phyloP scores from a whole-genome alignment of 768 basidiomycete genomes.

The Glaciozyma martinii region DNA sequence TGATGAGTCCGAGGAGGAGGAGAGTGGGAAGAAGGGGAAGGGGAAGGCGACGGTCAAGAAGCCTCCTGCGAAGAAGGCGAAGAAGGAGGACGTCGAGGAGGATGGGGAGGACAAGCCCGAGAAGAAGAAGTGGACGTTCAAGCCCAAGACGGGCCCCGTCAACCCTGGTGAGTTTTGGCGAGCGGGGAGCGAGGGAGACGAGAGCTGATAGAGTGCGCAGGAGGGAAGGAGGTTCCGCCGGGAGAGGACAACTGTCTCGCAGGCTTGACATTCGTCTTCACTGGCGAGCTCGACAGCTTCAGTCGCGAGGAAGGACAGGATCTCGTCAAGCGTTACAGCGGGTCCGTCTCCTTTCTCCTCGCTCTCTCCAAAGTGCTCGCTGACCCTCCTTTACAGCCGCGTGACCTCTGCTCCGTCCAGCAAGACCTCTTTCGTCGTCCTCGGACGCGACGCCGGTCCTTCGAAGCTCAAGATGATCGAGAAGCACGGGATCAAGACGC shows the following conservation, averaged over 20 bases:
- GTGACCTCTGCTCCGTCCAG: conserved; percentile 80
- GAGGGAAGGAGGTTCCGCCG: conserved; percentile 63
- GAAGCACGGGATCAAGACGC: conserved; percentile 63
- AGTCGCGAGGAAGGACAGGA: conserved; percentile 79
- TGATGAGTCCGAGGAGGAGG: not conserved
- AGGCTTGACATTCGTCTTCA: conserved; percentile 88
- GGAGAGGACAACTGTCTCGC: conserved; percentile 64
- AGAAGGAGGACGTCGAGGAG: not conserved
- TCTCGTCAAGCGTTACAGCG: conserved; percentile 84
- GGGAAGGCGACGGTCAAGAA: conserved; percentile 1
- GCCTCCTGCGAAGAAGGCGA: not conserved
- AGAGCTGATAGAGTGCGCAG: conserved; percentile 35
- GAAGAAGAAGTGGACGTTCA: conserved; percentile 5
- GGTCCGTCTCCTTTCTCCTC: conserved; percentile 47
- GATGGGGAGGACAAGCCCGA: conserved; percentile 2
- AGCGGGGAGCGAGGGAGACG: not conserved
- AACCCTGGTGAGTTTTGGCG: conserved; percentile 1
- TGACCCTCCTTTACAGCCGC: conserved; percentile 48
- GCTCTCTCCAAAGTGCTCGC: not conserved
- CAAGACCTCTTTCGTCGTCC: conserved; percentile 78
- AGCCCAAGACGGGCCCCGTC: not conserved
- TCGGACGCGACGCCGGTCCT: conserved; percentile 80
- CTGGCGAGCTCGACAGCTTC: conserved; percentile 74
- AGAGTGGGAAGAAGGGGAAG: not conserved
- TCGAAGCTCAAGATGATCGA: conserved; percentile 79